A percentile compares a stretch with the other conserved stretches of the same genome.
These are phyloP conservation scores for Symbiotaphrina buchneri DNA, from an alignment of 495 filamentous ascomycete species.

Conservation along the genomic window DNA sequence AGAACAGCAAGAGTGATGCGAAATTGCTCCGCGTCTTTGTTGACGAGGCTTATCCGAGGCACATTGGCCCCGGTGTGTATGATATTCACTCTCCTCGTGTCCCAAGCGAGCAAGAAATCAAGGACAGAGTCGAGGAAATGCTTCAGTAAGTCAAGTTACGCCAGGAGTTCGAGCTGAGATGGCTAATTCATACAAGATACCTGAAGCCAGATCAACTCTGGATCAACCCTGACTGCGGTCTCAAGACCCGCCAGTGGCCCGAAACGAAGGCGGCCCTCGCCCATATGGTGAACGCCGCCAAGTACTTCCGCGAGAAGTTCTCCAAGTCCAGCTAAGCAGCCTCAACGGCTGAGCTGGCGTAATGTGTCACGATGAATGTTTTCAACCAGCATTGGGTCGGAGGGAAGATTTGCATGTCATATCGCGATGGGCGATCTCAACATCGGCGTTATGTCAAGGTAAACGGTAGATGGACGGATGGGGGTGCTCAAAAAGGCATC, in stretches of 20 bases:
- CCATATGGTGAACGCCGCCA: conserved; percentile 92
- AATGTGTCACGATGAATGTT: conserved; percentile 20
- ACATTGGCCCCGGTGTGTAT: conserved; percentile 97
- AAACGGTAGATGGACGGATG: no score
- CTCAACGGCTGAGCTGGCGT: conserved; percentile 13
- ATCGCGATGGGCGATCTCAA: conserved; percentile 28
- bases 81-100: conserved; percentile 99
- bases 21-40: conserved; percentile 98
- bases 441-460: conserved; percentile 23
- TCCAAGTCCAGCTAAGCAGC: conserved; percentile 5
- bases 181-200: conserved; percentile 13
- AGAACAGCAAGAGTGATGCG: conserved; percentile 99
- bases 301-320: conserved; percentile 85
- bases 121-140: conserved; percentile 93
- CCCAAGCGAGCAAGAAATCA: conserved; percentile 88
- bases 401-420: conserved; percentile 3
- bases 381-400: conserved; percentile 21
- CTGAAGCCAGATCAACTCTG: conserved; percentile 90
- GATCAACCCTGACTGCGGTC: conserved; percentile 96
- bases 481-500: no score
- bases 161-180: not conserved
- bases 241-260: conserved; percentile 92
- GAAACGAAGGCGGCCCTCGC: conserved; percentile 83
- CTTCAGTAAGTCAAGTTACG: conserved; percentile 30
- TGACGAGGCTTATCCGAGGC: conserved; percentile 82